A percentile compares a stretch with the other conserved stretches of the same genome.
phyloP scores from a whole-genome alignment of 1,139 yeast genomes.

The Zygoascus hellenicus region DNA sequence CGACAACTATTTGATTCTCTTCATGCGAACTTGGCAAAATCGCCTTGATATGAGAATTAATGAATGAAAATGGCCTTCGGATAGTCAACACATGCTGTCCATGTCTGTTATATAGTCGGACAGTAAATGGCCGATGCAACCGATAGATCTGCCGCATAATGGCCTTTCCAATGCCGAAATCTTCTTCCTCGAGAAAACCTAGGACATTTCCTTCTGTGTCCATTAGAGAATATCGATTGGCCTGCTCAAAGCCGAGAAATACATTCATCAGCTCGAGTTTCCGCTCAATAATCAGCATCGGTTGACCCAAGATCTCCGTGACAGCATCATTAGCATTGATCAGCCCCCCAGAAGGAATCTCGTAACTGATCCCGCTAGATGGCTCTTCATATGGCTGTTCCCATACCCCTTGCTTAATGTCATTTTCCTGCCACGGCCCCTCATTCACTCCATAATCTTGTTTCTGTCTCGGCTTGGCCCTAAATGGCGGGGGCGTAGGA shows the following conservation, averaged over 20 bases:
- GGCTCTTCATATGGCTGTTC: too few species aligned
- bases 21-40: constrained; percentile 47
- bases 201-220: constrained; percentile 66
- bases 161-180: constrained; percentile 60
- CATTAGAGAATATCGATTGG: constrained; percentile 69
- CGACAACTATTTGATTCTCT: constrained; percentile 48
- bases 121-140: constrained; percentile 79
- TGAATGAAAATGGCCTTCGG: constrained; percentile 72
- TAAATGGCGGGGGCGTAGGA: constrained; percentile 10
- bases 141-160: constrained; percentile 76
- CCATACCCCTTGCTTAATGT: too few species aligned
- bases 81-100: constrained; percentile 64
- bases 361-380: not conserved
- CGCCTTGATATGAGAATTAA: constrained; percentile 81
- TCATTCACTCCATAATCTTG: not conserved
- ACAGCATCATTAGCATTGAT: constrained; percentile 52
- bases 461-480: not conserved
- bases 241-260: constrained; percentile 85
- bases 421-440: too few species aligned
- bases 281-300: constrained; percentile 80
- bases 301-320: constrained; percentile 57
- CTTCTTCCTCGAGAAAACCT: constrained; percentile 80
- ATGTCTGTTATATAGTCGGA: constrained; percentile 67
- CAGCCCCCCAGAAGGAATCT: constrained; percentile 21
- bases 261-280: constrained; percentile 84